Conservation (phyloP, 495 filamentous ascomycete genomes). For the Xylaria nigripes region DNA sequence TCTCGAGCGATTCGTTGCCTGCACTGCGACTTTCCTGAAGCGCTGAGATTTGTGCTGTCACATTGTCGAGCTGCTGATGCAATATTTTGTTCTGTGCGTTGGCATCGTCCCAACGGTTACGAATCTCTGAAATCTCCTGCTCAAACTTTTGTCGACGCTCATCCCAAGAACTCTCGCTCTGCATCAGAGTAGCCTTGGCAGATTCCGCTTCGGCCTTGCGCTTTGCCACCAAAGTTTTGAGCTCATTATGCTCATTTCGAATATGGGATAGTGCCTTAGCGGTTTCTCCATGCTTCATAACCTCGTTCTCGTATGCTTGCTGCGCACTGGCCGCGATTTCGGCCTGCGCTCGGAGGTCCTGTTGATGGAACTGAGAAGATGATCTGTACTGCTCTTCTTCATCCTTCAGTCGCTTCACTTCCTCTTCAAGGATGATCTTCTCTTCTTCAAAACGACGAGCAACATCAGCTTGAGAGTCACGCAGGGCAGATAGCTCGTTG, state of each 20-base stretch:
- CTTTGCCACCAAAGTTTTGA: slow-evolving; percentile 66
- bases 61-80: slow-evolving; percentile 77
- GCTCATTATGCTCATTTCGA: slow-evolving; percentile 68
- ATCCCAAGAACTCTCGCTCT: slow-evolving; percentile 81
- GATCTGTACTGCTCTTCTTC: slow-evolving; percentile 72
- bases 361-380: slow-evolving; percentile 71
- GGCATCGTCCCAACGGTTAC: slow-evolving; percentile 68
- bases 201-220: slow-evolving; percentile 72
- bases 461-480: slow-evolving; percentile 67
- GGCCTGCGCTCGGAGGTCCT: slow-evolving; percentile 85
- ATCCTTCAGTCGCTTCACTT: slow-evolving; percentile 76
- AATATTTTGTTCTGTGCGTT: slow-evolving; percentile 79
- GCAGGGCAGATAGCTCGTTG: slow-evolving; percentile 65
- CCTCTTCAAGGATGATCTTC: slow-evolving; percentile 60
- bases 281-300: slow-evolving; percentile 90
- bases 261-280: slow-evolving; percentile 71
- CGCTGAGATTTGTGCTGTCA: slow-evolving; percentile 65
- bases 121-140: slow-evolving; percentile 69
- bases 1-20: slow-evolving; percentile 35
- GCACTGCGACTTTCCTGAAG: slow-evolving; percentile 64
- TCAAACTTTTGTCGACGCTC: slow-evolving; percentile 74
- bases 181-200: slow-evolving; percentile 62
- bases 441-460: slow-evolving; percentile 70
- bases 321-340: slow-evolving; percentile 89
- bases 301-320: slow-evolving; percentile 86